phyloP scores from a whole-genome alignment of 148 eudicot genomes.

The Pouteria glomerata region DNA sequence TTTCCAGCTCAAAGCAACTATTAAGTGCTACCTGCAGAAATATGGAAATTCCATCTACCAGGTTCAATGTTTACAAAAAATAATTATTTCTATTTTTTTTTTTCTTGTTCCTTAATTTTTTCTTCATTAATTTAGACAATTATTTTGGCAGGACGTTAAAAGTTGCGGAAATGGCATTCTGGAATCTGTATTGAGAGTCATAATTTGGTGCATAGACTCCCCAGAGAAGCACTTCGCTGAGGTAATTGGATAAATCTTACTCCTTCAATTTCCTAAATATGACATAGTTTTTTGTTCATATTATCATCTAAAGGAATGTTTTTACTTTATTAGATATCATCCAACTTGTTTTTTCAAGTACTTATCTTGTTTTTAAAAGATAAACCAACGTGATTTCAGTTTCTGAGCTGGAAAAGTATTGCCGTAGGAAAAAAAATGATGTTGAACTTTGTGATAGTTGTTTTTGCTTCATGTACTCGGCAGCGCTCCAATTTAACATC shows the following conservation, averaged over 20 bases:
- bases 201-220: conserved; percentile 53
- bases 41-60: conserved; percentile 49
- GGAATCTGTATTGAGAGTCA: conserved; percentile 37
- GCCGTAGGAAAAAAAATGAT: not conserved
- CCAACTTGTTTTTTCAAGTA: not conserved
- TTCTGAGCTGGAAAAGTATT: not conserved
- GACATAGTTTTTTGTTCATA: not conserved
- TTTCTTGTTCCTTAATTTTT: not conserved
- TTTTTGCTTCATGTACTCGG: not conserved
- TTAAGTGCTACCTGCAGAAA: conserved; percentile 41
- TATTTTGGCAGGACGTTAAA: conserved; percentile 48
- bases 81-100: not conserved
- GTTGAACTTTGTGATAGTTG: not conserved
- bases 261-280: not conserved
- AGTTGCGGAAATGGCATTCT: conserved; percentile 41
- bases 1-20: conserved; percentile 69
- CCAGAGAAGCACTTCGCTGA: conserved; percentile 83
- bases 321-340: not conserved
- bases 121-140: not conserved
- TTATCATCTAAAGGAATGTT: not conserved
- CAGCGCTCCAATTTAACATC: not conserved
- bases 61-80: conserved; percentile 26
- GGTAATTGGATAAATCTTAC: conserved; percentile 29
- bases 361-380: not conserved
- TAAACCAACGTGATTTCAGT: not conserved